Percentiles rank a stretch among this genome's conserved stretches.
Conservation (phyloP, 306 rosid genomes). For the Castanopsis chinensis region DNA sequence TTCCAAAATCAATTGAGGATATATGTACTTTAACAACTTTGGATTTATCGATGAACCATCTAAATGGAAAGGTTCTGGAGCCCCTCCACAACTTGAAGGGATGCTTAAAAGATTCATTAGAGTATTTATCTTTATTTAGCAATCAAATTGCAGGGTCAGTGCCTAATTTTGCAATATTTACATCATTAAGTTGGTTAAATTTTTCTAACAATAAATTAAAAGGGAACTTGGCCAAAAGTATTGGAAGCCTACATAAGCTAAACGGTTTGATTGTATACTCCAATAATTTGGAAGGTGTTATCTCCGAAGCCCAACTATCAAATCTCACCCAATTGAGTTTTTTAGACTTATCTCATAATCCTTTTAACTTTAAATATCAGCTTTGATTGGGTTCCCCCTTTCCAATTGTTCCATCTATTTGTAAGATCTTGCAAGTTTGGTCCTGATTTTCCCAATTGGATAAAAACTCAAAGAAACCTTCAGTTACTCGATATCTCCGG, state of each 20-base stretch:
- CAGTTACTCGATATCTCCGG: background rate
- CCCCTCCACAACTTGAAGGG: background rate
- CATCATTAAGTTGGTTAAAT: no score
- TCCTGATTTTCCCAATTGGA: constrained; percentile 30
- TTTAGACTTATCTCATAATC: constrained; percentile 7
- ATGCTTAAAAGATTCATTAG: background rate
- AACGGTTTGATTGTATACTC: no score
- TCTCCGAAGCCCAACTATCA: no score
- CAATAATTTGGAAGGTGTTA: no score
- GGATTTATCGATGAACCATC: background rate
- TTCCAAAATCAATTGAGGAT: background rate
- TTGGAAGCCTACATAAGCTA: no score
- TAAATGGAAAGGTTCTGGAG: background rate
- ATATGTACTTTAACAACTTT: background rate
- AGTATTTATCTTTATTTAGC: background rate
- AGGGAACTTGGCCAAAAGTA: no score
- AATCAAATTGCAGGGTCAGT: no score
- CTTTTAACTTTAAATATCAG: constrained; percentile 7
- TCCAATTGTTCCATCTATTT: background rate
- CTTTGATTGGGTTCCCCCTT: constrained; percentile 8
- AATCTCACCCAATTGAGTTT: background rate
- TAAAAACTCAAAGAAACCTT: constrained; percentile 18
- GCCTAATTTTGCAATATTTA: no score
- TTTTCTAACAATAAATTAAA: no score
- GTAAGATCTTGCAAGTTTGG: constrained; percentile 17